Conservation (phyloP, 2,329 filamentous ascomycete species). For the Zymoseptoria ardabiliae region DNA sequence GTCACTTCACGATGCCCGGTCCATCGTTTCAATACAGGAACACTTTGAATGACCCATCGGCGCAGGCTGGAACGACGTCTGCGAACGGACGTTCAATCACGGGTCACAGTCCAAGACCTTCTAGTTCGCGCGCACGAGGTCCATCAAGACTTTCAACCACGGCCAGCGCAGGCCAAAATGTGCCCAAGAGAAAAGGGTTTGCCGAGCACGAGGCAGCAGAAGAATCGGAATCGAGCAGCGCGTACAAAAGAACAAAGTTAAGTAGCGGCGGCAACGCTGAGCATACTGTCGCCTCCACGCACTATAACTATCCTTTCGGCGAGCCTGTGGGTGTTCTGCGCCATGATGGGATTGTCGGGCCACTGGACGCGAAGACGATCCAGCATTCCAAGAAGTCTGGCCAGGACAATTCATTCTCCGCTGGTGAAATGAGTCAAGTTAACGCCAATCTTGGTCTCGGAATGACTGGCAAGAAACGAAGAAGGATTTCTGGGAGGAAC, state of each 20-base stretch:
- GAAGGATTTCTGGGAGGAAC: too few species aligned
- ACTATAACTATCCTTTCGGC: too few species aligned
- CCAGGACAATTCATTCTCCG: not conserved
- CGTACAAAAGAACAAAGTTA: not conserved
- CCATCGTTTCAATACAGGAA: not conserved
- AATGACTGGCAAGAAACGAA: too few species aligned
- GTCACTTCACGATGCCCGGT: not conserved
- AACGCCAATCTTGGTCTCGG: too few species aligned
- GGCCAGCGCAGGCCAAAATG: not conserved
- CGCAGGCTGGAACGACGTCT: slow-evolving; percentile 7
- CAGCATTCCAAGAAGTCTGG: not conserved
- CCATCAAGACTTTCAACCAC: not conserved
- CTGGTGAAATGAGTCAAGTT: too few species aligned
- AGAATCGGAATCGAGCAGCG: not conserved
- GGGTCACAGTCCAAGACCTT: not conserved
- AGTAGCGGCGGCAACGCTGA: not conserved
- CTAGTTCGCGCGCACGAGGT: not conserved
- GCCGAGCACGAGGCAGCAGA: not conserved
- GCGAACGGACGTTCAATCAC: not conserved
- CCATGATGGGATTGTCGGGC: not conserved
- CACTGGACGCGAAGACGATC: not conserved
- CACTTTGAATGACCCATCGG: slow-evolving; percentile 1
- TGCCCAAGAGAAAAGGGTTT: not conserved
- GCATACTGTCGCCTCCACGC: not conserved
- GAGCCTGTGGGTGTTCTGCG: not conserved